Conservation (phyloP, 2,329 filamentous ascomycete genomes). For the Coleophoma cylindrospora region DNA sequence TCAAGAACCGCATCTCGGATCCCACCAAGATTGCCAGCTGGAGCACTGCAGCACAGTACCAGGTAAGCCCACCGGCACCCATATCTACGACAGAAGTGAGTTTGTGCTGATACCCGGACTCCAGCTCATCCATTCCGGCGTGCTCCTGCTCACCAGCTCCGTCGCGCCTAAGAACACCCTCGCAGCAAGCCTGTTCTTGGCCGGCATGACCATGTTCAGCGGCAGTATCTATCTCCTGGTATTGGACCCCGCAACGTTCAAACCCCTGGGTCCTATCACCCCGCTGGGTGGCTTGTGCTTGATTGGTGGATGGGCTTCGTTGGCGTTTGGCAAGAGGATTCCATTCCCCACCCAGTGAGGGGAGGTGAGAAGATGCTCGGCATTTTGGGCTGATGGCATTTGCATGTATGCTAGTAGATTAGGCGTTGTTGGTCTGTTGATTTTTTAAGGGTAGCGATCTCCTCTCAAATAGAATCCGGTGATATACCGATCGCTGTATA, state of each 20-base stretch:
- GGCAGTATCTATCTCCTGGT: conserved; percentile 61
- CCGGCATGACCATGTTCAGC: conserved; percentile 63
- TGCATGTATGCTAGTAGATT: too few species aligned
- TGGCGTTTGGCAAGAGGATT: conserved; percentile 25
- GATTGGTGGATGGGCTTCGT: conserved; percentile 49
- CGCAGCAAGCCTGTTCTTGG: conserved; percentile 53
- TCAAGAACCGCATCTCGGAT: conserved; percentile 56
- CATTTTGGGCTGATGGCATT: too few species aligned
- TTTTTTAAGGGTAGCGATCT: too few species aligned
- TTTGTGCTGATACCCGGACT: not conserved
- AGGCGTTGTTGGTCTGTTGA: too few species aligned
- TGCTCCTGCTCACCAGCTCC: conserved; percentile 49
- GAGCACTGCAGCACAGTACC: conserved; percentile 62
- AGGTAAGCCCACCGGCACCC: conserved; percentile 35
- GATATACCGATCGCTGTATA: too few species aligned
- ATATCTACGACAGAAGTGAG: not conserved
- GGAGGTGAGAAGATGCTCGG: too few species aligned
- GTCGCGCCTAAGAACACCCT: conserved; percentile 48
- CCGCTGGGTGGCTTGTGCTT: conserved; percentile 59
- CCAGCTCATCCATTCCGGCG: conserved; percentile 58
- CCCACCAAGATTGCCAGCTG: conserved; percentile 55
- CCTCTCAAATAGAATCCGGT: too few species aligned
- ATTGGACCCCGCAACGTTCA: conserved; percentile 56
- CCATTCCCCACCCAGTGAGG: conserved; percentile 21
- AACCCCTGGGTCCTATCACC: conserved; percentile 57